Evolutionary conservation across 805 yeast genomes (phyloP), one percentile per base, ranked within the genome.

Genomic region (Ogataea neopini): DNA sequence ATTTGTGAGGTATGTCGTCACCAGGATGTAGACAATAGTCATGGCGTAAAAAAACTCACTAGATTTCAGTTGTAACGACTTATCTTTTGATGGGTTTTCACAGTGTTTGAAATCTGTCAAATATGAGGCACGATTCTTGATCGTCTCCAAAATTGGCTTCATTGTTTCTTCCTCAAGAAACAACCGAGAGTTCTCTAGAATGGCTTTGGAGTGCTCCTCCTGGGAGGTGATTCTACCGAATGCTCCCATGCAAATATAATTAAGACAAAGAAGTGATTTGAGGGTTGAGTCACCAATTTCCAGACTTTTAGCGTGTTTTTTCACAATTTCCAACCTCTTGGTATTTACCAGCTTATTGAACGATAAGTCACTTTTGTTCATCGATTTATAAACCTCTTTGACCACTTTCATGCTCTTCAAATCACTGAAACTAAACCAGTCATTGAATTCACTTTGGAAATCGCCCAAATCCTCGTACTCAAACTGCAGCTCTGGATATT

Each of bases 401-500:
- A 65, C 40, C 10, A 52, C 29, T 10, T 47, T 48, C 46, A 68
- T 20, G 9, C 54, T 52, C 28, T 51, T 54, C 22, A 71, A 47
- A 42, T 71, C 74, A 22, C 52, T 54, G 35, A 36, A 50, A 20
- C 61, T 57, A 44, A 71, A 71, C 75, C 75, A 71, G 40, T 71
- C 74, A 41, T 62, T 61, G 13, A 66, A 42, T 51, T 81, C 86
- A 1, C 62, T 61, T 11, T 51, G 49, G 14, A 78, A 59, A 1
- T 59, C 48, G 10, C 69, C 65, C 1, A 59, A 56, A 42, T 76
- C 80, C 4, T 60, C 40, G 48, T 69, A 71, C 3, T 64, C 58
- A 64, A 76, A 83, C 5, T 71, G 64, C 5, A 81, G 59, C 22
- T 68, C 70, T 0, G 83, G 80, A 45, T 61, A 61, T 40, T 64